Percentiles rank a stretch among this genome's conserved stretches.
phyloP scores from a whole-genome alignment of 2,329 filamentous ascomycete genomes.

The Chrysosporium keratinophilum region DNA sequence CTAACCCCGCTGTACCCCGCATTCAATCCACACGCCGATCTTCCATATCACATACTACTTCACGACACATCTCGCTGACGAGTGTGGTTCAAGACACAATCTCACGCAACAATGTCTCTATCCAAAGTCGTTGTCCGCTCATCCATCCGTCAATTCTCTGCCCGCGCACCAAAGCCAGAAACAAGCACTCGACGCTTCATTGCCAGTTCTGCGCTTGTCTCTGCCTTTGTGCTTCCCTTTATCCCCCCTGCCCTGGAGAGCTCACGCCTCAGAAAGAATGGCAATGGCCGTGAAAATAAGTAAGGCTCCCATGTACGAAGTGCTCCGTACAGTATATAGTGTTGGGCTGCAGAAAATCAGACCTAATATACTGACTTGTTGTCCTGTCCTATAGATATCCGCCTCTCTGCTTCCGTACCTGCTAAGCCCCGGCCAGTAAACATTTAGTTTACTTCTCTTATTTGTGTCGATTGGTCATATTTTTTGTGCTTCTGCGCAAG shows the following conservation, averaged over 20 bases:
- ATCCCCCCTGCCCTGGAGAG: constrained; percentile 40
- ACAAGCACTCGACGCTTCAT: constrained; percentile 33
- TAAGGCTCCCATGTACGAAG: background rate
- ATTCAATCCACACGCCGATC: too few species aligned
- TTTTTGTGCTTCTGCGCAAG: background rate
- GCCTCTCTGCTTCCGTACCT: constrained; percentile 36
- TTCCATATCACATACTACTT: too few species aligned
- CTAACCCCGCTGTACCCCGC: too few species aligned
- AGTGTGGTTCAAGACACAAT: background rate
- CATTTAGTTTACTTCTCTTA: background rate
- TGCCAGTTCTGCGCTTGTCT: constrained; percentile 33
- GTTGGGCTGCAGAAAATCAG: background rate
- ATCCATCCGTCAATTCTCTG: constrained; percentile 37
- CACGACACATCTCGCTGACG: too few species aligned
- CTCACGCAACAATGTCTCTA: constrained; percentile 15
- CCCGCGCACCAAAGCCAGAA: constrained; percentile 26
- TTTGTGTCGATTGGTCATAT: background rate
- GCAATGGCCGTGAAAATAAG: constrained; percentile 26
- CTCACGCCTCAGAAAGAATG: constrained; percentile 32
- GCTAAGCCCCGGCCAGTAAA: constrained; percentile 19
- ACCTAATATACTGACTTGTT: background rate
- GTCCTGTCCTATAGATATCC: constrained; percentile 24
- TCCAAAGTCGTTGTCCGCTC: constrained; percentile 25
- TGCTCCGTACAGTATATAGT: background rate
- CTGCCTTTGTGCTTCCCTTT: constrained; percentile 37